Conservation (phyloP, 192 early-diverging fungal genomes). For the Coemansia sp. region DNA sequence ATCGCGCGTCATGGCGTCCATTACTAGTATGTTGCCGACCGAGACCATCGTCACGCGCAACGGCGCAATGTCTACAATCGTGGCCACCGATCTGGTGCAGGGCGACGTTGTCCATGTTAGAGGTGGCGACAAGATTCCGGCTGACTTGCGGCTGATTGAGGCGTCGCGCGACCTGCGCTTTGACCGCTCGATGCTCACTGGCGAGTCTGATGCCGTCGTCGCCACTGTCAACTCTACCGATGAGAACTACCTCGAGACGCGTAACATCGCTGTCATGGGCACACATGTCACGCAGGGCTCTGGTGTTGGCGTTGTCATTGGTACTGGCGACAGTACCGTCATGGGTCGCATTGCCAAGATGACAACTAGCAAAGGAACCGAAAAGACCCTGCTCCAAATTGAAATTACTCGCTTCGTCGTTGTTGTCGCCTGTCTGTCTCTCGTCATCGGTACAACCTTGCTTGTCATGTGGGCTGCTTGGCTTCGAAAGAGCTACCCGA, state of each 20-base stretch:
- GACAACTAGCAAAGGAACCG: slow-evolving; percentile 70
- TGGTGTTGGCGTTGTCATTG: slow-evolving; percentile 86
- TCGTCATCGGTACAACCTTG: slow-evolving; percentile 76
- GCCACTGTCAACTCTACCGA: slow-evolving; percentile 62
- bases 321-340: slow-evolving; percentile 86
- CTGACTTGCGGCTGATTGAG: slow-evolving; percentile 82
- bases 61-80: slow-evolving; percentile 49
- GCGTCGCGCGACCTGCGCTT: slow-evolving; percentile 77
- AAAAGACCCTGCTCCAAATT: slow-evolving; percentile 79
- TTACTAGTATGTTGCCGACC: slow-evolving; percentile 61
- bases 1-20: slow-evolving; percentile 62
- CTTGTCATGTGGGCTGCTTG: slow-evolving; percentile 91
- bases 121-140: slow-evolving; percentile 93
- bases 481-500: slow-evolving; percentile 96
- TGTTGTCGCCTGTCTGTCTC: slow-evolving; percentile 76
- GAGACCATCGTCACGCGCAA: slow-evolving; percentile 64
- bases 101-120: slow-evolving; percentile 87
- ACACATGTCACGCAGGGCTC: slow-evolving; percentile 86
- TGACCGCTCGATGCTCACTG: slow-evolving; percentile 91
- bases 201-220: slow-evolving; percentile 87
- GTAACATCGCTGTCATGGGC: slow-evolving; percentile 95
- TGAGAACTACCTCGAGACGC: slow-evolving; percentile 25
- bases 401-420: slow-evolving; percentile 82
- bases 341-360: slow-evolving; percentile 89
- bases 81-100: slow-evolving; percentile 71